Conservation (phyloP, 768 basidiomycete species). For the Cystobasidium ongulense region DNA sequence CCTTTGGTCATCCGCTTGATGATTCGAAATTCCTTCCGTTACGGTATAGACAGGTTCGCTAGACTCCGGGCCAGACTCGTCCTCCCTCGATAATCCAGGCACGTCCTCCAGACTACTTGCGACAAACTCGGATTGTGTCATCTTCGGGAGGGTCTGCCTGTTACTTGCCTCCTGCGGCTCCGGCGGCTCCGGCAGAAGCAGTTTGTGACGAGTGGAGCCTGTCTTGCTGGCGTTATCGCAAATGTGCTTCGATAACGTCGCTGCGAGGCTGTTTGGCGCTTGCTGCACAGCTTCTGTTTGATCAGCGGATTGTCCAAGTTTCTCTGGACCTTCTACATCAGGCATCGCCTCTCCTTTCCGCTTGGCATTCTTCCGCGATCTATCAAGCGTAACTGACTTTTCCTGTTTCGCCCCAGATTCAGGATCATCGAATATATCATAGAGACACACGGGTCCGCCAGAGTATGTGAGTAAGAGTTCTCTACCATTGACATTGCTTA, state of each 20-base stretch:
- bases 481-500: constrained; percentile 25
- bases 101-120: constrained; percentile 2
- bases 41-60: neutral
- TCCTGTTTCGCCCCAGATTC: neutral
- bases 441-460: constrained; percentile 35
- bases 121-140: neutral
- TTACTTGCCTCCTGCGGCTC: neutral
- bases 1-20: neutral
- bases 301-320: too few species aligned
- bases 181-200: neutral
- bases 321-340: neutral
- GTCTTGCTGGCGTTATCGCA: neutral
- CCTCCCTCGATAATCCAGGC: neutral
- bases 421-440: constrained; percentile 34
- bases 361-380: neutral
- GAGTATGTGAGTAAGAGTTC: constrained; percentile 38
- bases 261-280: neutral
- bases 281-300: neutral
- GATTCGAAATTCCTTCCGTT: neutral
- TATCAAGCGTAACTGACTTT: neutral
- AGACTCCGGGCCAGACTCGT: neutral
- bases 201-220: neutral
- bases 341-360: neutral
- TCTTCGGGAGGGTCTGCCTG: neutral
- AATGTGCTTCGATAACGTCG: too few species aligned